Evolutionary conservation across 768 basidiomycete species (phyloP).

Genomic region (Suillus weaverae): DNA sequence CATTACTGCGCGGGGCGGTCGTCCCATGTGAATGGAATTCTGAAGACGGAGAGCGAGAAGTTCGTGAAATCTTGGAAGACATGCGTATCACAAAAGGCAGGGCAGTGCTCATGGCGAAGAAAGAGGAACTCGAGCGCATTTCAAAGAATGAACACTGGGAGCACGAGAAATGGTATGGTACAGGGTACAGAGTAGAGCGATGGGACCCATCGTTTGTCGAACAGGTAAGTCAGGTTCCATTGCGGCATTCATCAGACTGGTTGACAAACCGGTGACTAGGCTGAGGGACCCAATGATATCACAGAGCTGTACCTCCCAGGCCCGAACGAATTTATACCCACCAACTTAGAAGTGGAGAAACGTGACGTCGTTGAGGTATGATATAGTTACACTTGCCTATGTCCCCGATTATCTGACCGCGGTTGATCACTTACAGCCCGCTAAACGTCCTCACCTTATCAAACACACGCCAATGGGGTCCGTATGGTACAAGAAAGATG

Average conservation of each 20-base stretch:
- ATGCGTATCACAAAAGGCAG: constrained; percentile 62
- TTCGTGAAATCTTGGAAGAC: constrained; percentile 59
- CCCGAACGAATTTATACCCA: constrained; percentile 90
- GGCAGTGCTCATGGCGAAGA: constrained; percentile 78
- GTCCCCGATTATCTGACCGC: background rate
- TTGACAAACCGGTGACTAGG: constrained; percentile 40
- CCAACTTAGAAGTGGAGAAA: constrained; percentile 81
- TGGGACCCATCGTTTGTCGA: constrained; percentile 64
- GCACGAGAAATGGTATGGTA: constrained; percentile 91
- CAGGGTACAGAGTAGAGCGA: constrained; percentile 75
- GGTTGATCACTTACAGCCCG: constrained; percentile 49
- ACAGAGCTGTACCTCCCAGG: constrained; percentile 74
- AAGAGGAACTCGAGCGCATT: constrained; percentile 57
- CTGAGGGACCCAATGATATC: constrained; percentile 61
- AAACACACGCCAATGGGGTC: constrained; percentile 67
- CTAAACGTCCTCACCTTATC: constrained; percentile 73
- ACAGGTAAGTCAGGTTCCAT: constrained; percentile 37
- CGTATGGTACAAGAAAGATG: constrained; percentile 97
- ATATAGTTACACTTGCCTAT: background rate
- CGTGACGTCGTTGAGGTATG: constrained; percentile 62
- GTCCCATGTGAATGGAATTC: constrained; percentile 75
- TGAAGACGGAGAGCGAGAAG: constrained; percentile 46
- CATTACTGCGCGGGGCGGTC: constrained; percentile 68
- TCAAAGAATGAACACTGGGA: constrained; percentile 58
- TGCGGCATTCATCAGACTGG: background rate